These are phyloP conservation scores for Talaromyces sp. DNA, from an alignment of 2,329 filamentous ascomycete species.

Conservation along the genomic window DNA sequence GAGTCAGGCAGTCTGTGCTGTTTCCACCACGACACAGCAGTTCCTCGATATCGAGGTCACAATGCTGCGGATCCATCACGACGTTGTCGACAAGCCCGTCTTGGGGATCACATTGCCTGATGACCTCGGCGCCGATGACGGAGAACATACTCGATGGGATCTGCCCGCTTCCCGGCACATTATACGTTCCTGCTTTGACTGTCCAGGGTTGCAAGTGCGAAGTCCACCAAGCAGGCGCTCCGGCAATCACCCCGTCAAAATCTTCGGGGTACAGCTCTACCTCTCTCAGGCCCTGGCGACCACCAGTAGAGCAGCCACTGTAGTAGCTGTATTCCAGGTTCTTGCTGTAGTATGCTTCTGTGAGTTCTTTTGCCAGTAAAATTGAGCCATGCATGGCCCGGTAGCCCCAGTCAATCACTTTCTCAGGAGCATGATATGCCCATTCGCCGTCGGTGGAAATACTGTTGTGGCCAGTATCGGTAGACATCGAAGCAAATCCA, in stretches of 20 bases:
- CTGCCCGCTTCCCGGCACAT: constrained; percentile 45
- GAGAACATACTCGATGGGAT: constrained; percentile 38
- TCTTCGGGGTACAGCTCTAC: constrained; percentile 1
- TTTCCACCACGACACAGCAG: constrained; percentile 29
- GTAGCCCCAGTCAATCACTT: constrained; percentile 4
- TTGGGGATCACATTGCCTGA: constrained; percentile 48
- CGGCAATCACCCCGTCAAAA: constrained; percentile 4
- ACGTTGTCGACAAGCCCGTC: constrained; percentile 51
- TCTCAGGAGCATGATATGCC: neutral
- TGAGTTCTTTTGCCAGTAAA: neutral
- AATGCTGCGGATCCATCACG: constrained; percentile 44
- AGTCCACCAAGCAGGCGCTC: constrained; percentile 49
- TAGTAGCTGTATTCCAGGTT: neutral
- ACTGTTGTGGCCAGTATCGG: constrained; percentile 1
- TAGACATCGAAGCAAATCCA: constrained; percentile 4
- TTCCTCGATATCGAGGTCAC: constrained; percentile 30
- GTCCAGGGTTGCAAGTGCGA: constrained; percentile 43
- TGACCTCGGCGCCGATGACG: constrained; percentile 41
- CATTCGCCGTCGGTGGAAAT: neutral
- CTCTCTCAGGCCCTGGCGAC: constrained; percentile 1
- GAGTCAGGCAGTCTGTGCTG: constrained; percentile 38
- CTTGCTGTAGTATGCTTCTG: neutral
- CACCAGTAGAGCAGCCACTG: constrained; percentile 4
- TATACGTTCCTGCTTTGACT: constrained; percentile 44
- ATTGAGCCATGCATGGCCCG: constrained; percentile 2